These are phyloP conservation scores for Knoxia roxburghii DNA, from an alignment of 257 asterid species.

Conservation along the genomic window DNA sequence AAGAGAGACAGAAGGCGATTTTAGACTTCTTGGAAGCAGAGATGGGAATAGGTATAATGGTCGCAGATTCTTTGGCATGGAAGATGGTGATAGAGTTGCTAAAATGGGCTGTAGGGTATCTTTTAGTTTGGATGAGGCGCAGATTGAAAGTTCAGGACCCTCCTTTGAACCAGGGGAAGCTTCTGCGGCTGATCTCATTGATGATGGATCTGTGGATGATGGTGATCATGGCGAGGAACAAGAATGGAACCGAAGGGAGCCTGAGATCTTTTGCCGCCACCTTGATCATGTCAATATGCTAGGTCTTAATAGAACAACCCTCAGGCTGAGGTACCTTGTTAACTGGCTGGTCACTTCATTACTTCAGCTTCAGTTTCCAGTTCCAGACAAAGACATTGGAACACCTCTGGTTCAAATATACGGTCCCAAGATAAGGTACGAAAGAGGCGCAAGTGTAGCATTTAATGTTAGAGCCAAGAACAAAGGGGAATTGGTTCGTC, in stretches of 20 bases:
- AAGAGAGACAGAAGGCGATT: constrained; percentile 31
- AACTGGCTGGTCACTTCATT: constrained; percentile 35
- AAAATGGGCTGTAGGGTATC: constrained; percentile 16
- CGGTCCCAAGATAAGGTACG: constrained; percentile 36
- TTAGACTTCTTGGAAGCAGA: constrained; percentile 26
- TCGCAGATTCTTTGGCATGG: constrained; percentile 21
- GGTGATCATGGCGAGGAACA: constrained; percentile 17
- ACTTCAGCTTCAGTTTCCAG: constrained; percentile 29
- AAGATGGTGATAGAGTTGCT: constrained; percentile 21
- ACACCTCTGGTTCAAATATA: constrained; percentile 30
- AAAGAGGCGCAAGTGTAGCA: constrained; percentile 34
- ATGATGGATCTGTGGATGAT: constrained; percentile 12
- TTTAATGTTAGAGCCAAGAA: constrained; percentile 24
- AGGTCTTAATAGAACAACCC: constrained; percentile 32
- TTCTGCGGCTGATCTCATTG: constrained; percentile 2
- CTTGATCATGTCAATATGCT: constrained; percentile 31
- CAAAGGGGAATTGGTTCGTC: constrained; percentile 25
- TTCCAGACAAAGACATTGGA: constrained; percentile 10
- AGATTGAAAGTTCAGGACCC: constrained; percentile 9
- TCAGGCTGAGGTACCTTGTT: constrained; percentile 24
- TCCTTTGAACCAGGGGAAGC: constrained; percentile 16
- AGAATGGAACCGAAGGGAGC: constrained; percentile 28
- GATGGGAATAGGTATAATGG: constrained; percentile 12
- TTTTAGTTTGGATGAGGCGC: constrained; percentile 17
- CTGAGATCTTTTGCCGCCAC: constrained; percentile 28